Base-by-base conservation (phyloP, 495 filamentous ascomycete genomes). In the Saxophila tyrrhenica region DNA sequence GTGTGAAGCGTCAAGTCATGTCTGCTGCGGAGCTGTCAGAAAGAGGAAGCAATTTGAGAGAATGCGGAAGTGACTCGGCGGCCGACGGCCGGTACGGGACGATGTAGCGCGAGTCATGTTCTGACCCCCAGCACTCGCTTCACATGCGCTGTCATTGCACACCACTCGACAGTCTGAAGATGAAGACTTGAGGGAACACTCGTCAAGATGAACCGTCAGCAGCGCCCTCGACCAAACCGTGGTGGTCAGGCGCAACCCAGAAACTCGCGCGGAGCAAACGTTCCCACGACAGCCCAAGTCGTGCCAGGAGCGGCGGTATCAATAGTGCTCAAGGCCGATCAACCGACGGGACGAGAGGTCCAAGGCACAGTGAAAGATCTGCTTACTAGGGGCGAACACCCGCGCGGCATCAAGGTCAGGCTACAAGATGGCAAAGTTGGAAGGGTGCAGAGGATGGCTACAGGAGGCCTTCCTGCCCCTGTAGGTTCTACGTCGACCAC, bases 381-480 rank as follows among this genome's bases (percentile, higher is more conserved):
- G 7, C 69, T 87, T 20, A 87, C 84, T n/a, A 63, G 71, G 9
- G 83, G 82, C 13, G 75, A 86, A 51, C 85, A 89, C 57, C 79
- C 81, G n/a, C 72, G 81, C 25, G 85, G 85, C 47, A 83, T 89
- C 68, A 89, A 89, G 69, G 85, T 89, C 16, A 76, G 82, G 1
- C 68, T 87, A 1, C 62, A 68, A 16, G 80, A 85, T 65, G 85
- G 85, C 3, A 71, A 80, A 45, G 74, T 87, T 16, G 85, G 85
- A 2, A 67, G 85, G 29, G 83, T 87, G 25, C 84, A 87, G 64
- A 44, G 62, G 32, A 72, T 82, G 61, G 69, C 61, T 17, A 56
- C 64, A 45, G 62, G 58, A 54, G 57, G 52, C 25, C 53, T 55
- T 39, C 41, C 23, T 41, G 48, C 17, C 45, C 16, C 23, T 3